A percentile compares a stretch with the other conserved stretches of the same genome.
Conservation (phyloP, 768 basidiomycete genomes). For the Xerocomellus intermedius region DNA sequence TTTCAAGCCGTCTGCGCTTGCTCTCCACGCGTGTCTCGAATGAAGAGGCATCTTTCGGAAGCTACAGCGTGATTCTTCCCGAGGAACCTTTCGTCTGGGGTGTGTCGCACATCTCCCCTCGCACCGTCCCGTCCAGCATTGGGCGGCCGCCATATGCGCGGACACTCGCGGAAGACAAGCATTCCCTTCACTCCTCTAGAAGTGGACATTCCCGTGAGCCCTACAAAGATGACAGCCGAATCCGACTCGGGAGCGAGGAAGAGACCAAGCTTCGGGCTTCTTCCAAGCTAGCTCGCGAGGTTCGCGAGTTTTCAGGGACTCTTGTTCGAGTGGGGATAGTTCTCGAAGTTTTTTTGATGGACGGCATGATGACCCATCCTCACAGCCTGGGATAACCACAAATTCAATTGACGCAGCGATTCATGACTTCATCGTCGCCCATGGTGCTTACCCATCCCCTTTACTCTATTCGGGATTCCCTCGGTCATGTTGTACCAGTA, state of each 20-base stretch:
- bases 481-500: conserved; percentile 57
- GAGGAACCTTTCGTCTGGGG: conserved; percentile 64
- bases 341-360: background rate
- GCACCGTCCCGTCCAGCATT: conserved; percentile 57
- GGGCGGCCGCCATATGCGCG: conserved; percentile 50
- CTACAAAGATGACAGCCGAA: conserved; percentile 32
- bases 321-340: conserved; percentile 47
- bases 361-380: background rate
- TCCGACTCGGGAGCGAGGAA: conserved; percentile 52
- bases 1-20: conserved; percentile 1
- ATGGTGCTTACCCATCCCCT: conserved; percentile 85
- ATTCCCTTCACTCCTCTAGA: background rate
- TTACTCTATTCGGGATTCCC: conserved; percentile 63
- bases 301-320: conserved; percentile 52
- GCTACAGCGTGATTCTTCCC: conserved; percentile 62
- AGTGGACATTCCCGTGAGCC: background rate
- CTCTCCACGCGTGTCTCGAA: conserved; percentile 2
- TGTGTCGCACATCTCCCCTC: conserved; percentile 56
- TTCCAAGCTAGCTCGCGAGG: conserved; percentile 53
- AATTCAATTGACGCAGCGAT: conserved; percentile 68
- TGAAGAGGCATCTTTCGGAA: conserved; percentile 41
- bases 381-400: conserved; percentile 70
- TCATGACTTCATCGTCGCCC: conserved; percentile 66
- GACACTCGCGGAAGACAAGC: conserved; percentile 5
- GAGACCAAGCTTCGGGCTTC: conserved; percentile 53